A percentile compares a stretch with the other conserved stretches of the same genome.
These are phyloP conservation scores for Kodamaea sp. DNA, from an alignment of 1,139 yeast species.

Conservation along the genomic window DNA sequence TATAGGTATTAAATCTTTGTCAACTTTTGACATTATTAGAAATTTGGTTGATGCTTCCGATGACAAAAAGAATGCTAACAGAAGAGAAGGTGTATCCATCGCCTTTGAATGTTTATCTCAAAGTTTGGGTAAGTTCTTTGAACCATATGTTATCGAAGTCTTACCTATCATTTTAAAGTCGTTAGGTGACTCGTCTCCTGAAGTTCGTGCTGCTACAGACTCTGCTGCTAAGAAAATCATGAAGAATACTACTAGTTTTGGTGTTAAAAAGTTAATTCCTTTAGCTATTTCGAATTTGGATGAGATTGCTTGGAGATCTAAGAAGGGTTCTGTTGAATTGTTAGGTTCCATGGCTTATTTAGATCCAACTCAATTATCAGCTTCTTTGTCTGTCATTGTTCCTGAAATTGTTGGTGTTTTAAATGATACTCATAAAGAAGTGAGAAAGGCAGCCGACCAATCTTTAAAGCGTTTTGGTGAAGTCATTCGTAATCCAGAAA, in stretches of 20 bases:
- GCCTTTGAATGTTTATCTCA: slow-evolving; percentile 82
- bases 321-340: slow-evolving; percentile 93
- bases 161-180: slow-evolving; percentile 76
- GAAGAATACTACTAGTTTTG: slow-evolving; percentile 89
- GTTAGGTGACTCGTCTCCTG: slow-evolving; percentile 79
- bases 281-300: slow-evolving; percentile 82
- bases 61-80: slow-evolving; percentile 69
- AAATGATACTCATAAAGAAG: slow-evolving; percentile 95
- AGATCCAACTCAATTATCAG: slow-evolving; percentile 90
- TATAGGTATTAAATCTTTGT: slow-evolving; percentile 71
- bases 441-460: slow-evolving; percentile 89
- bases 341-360: slow-evolving; percentile 97
- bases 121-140: slow-evolving; percentile 72
- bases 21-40: slow-evolving; percentile 74
- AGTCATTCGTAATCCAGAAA: slow-evolving; percentile 95
- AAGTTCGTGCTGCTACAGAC: slow-evolving; percentile 87
- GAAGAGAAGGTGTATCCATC: slow-evolving; percentile 86
- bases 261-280: slow-evolving; percentile 88
- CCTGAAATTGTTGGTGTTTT: slow-evolving; percentile 96
- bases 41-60: slow-evolving; percentile 82
- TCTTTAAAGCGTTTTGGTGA: slow-evolving; percentile 91
- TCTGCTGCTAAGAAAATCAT: slow-evolving; percentile 84
- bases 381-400: slow-evolving; percentile 82
- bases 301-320: slow-evolving; percentile 93
- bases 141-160: slow-evolving; percentile 89